Conservation (phyloP, 2,329 filamentous ascomycete species). For the Claviceps lovelessii region DNA sequence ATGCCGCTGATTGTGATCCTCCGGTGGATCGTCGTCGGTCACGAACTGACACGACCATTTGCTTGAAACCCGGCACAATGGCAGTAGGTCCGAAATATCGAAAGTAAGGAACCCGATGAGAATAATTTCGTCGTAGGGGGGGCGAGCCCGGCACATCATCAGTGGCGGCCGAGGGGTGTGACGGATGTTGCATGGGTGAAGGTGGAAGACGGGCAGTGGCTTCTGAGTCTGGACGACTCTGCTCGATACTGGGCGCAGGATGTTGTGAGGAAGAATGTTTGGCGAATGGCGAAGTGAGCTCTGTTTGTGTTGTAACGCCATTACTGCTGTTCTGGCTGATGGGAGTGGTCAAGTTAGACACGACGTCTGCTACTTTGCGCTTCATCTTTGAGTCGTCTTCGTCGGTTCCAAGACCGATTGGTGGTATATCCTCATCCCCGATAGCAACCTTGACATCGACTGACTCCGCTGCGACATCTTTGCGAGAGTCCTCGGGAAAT, state of each 20-base stretch:
- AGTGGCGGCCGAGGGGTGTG: conserved; percentile 6
- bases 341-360: neutral
- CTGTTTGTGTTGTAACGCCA: neutral
- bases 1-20: conserved; percentile 41
- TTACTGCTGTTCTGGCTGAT: neutral
- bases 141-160: conserved; percentile 25
- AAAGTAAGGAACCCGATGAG: conserved; percentile 70
- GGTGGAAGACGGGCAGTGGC: neutral
- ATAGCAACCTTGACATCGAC: conserved; percentile 9
- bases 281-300: neutral
- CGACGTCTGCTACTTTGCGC: neutral
- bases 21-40: conserved; percentile 46
- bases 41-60: conserved; percentile 71
- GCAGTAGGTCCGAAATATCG: conserved; percentile 83
- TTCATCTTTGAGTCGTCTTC: conserved; percentile 1
- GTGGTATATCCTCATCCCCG: conserved; percentile 6
- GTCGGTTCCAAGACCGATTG: conserved; percentile 1
- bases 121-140: conserved; percentile 34
- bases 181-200: conserved; percentile 7
- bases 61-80: conserved; percentile 82
- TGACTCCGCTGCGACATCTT: conserved; percentile 19
- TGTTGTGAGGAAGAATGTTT: neutral
- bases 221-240: neutral
- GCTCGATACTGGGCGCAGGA: neutral
- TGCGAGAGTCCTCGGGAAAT: conserved; percentile 42